Evolutionary conservation across 1,139 yeast species (phyloP), one percentile per base, ranked within the genome.

Genomic region (Debaryomyces nepalensis): DNA sequence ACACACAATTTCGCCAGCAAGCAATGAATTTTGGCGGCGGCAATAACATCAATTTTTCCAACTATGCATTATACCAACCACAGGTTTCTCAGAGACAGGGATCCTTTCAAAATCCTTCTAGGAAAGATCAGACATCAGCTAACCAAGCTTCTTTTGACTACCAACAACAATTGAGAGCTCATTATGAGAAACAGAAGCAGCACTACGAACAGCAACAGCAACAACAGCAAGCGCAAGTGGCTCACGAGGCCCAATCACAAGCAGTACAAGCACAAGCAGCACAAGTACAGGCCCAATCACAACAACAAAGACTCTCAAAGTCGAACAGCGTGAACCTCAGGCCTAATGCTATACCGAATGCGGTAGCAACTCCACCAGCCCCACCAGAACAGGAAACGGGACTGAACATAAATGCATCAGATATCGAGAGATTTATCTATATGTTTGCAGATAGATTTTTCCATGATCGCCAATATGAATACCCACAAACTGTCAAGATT

Each of bases 381-480:
- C 36, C 44, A 33, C 36, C 46, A 40, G 44, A 47, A 29, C 12
- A 43, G 20, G 44, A 41, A 38, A 14, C 35, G 11, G 40, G 43
- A 14, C 46, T 40, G 39, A 37, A 54, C 16, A 63, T 70, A n/a
- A 61, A 59, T 38, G 69, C 75, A 3, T 55, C 64, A 6, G 81
- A 75, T 47, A 73, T 77, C 41, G 81, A 77, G 50, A 58, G 73
- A 38, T 74, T 77, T 41, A 65, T 77, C 32, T 74, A 70, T 50
- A 66, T 72, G 56, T 73, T 72, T 58, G 80, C 78, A 2, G 81
- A 75, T 49, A 54, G 68, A 24, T 77, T 76, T 48, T 77, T 77
- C 56, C 67, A 62, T 40, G 70, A 70, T 38, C 69, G 70, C 53
- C 72, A 69, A 43, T 64, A 57, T 46, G 75, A 72, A 31, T 79